Conservation (phyloP, 2,329 filamentous ascomycete genomes). For the Trichoderma semiorbis region DNA sequence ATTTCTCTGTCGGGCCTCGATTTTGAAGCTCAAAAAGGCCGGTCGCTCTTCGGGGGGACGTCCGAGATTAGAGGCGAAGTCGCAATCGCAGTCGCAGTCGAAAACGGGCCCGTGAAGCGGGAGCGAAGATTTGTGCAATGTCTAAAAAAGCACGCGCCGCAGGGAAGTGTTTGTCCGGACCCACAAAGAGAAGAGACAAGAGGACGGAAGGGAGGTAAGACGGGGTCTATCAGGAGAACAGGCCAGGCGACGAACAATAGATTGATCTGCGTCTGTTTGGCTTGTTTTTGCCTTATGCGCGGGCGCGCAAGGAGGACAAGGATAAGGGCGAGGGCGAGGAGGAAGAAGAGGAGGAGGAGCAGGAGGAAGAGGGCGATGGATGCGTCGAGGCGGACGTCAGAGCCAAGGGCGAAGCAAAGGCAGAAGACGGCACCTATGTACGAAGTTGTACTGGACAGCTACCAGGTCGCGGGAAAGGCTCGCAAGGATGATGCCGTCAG, state of each 20-base stretch:
- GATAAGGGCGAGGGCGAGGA: neutral
- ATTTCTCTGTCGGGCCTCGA: neutral
- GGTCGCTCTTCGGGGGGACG: neutral
- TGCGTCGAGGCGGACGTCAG: neutral
- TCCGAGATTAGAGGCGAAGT: neutral
- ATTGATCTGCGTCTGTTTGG: neutral
- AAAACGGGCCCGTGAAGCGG: constrained; percentile 2
- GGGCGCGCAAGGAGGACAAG: neutral
- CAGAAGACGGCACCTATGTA: constrained; percentile 10
- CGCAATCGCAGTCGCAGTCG: neutral
- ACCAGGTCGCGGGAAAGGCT: neutral
- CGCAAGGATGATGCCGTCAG: neutral
- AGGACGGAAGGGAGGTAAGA: constrained; percentile 3
- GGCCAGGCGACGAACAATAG: neutral
- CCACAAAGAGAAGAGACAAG: constrained; percentile 12
- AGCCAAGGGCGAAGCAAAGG: neutral
- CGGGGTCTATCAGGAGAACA: neutral
- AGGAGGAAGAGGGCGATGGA: neutral
- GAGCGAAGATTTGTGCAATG: constrained; percentile 11
- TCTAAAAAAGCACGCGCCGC: constrained; percentile 14
- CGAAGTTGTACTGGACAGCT: neutral
- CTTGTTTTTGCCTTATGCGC: neutral
- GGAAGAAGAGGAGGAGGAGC: neutral
- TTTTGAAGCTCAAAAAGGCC: neutral
- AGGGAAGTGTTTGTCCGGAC: constrained; percentile 18